phyloP scores from a whole-genome alignment of 106 monocot species.

The Acanthochlamys bracteata region DNA sequence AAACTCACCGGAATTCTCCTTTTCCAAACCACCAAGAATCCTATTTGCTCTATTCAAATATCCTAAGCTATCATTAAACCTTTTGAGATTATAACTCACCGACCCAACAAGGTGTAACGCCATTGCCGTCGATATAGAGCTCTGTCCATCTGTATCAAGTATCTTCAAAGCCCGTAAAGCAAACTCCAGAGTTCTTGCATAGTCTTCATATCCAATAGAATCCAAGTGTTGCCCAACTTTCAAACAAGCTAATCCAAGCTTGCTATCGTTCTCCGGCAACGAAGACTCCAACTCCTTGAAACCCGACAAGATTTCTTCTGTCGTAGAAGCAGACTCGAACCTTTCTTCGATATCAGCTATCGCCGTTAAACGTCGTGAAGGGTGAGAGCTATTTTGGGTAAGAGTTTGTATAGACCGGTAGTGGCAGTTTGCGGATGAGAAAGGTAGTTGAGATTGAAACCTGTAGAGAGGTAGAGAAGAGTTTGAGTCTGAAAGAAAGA shows the following conservation, averaged over 20 bases:
- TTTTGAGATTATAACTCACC: slow-evolving; percentile 31
- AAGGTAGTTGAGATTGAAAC: neutral
- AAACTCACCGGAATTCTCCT: slow-evolving; percentile 17
- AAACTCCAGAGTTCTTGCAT: slow-evolving; percentile 41
- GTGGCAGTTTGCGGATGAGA: slow-evolving; percentile 2
- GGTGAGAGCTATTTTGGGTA: slow-evolving; percentile 6
- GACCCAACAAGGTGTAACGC: slow-evolving; percentile 52
- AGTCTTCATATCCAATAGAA: slow-evolving; percentile 20
- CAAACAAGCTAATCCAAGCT: slow-evolving; percentile 37
- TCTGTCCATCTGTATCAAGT: slow-evolving; percentile 34
- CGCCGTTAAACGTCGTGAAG: slow-evolving; percentile 4
- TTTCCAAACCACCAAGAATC: slow-evolving; percentile 28
- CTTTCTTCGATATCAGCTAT: slow-evolving; percentile 16
- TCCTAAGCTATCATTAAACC: slow-evolving; percentile 58
- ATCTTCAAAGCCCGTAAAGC: slow-evolving; percentile 41
- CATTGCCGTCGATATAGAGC: slow-evolving; percentile 38
- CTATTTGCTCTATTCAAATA: slow-evolving; percentile 49
- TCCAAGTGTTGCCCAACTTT: slow-evolving; percentile 49
- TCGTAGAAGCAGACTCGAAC: slow-evolving; percentile 26
- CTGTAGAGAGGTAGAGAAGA: neutral
- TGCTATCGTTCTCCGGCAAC: slow-evolving; percentile 14
- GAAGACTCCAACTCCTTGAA: slow-evolving; percentile 37
- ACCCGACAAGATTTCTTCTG: slow-evolving; percentile 26
- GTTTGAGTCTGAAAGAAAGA: neutral
- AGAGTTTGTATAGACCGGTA: slow-evolving; percentile 19